Base-by-base conservation (phyloP, 164 flowering plant species). In the Piper longum region DNA sequence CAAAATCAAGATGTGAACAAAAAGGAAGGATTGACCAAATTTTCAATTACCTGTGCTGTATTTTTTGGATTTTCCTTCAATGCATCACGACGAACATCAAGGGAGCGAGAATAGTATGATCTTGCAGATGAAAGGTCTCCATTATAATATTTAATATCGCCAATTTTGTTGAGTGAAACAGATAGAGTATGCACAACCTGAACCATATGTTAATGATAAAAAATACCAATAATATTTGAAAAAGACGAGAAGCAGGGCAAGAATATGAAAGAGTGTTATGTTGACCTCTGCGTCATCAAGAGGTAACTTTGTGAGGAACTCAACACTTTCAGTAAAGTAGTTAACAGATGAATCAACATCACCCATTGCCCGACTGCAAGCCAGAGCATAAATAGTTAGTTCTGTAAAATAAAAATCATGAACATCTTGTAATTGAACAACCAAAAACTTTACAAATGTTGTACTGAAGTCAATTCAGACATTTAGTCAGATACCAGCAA, bases 91-190 rank as follows among this genome's bases (percentile, higher is more conserved):
- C 99, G 96, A 63, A 88, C 87, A 72, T 86, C 80, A 67, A 95
- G 73, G 61, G 99, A 83, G 59, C 75, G 83, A 43, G 75, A 68
- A 74, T 95, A 95, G 66, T 79, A 83, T 51, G 81, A 75, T 74
- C 85, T 80, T 48, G 97, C 84, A 62, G 84, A 80, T 81, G 74
- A 71, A 62, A 95, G 74, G 64, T 95, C 93, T 36, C 85, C 97
- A 62, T 75, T 90, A 71, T 91, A 86, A 64, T 91, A 95, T 72
- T 89, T 91, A 17, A 91, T 85, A 78, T 95, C 99, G 60, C 99
- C 99, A 75, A 95, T 83, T 76, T 95, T 95, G 73, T 95, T 95
- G 41, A 91, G 88, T 44, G 99, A 95, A 57, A 95, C 96, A 72
- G 96, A 95, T 45, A 95, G 86, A 5, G 99, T 89, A 73, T 91